Base-by-base conservation (phyloP, 306 rosid genomes). In the Rosa persica region DNA sequence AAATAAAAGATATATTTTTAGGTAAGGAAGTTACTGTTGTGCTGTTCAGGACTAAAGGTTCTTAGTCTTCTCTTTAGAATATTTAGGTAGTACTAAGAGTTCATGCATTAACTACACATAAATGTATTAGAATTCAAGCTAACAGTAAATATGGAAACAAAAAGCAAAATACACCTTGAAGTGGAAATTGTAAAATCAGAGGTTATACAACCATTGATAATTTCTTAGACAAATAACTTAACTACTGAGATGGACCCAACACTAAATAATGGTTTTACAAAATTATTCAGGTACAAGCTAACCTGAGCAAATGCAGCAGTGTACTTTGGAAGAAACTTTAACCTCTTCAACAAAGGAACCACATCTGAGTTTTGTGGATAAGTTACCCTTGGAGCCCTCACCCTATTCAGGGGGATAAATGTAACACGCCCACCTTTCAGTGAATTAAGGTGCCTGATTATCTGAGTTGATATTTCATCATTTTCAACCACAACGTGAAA, bases 401-500 rank as follows among this genome's bases (percentile, higher is more conserved):
- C 98, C 87, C 98, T 89, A 86, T 95, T 92, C 65, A 95, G 89
- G 39, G 98, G 98, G 74, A 95, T 95, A 81, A 95, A 94, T 1
- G 98, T 95, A 83, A 95, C 98, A 30, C 98, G 88, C 9, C 98
- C 98, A 51, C 98, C 98, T 85, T 91, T 95, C 54, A 82, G 83
- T 72, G 90, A 79, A 84, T 95, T 95, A 71, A 95, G 98, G 87
- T 88, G 97, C 80, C 87, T 90, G 74, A 95, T 95, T 88, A 95
- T 95, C 95, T 91, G 88, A 67, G 98, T 89, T 80, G 98, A 95
- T 76, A 77, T 88, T 72, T 91, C 93, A 77, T 95, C 98, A 82
- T 86, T 91, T 76, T 95, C 93, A 79, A 95, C 98, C 84, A 95
- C 98, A 87, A 95, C 97, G 25, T 95, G 98, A 84, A 95, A 95